A percentile compares a stretch with the other conserved stretches of the same genome.
phyloP scores from a whole-genome alignment of 1,139 yeast genomes.

The Saccharomyces hybrid region DNA sequence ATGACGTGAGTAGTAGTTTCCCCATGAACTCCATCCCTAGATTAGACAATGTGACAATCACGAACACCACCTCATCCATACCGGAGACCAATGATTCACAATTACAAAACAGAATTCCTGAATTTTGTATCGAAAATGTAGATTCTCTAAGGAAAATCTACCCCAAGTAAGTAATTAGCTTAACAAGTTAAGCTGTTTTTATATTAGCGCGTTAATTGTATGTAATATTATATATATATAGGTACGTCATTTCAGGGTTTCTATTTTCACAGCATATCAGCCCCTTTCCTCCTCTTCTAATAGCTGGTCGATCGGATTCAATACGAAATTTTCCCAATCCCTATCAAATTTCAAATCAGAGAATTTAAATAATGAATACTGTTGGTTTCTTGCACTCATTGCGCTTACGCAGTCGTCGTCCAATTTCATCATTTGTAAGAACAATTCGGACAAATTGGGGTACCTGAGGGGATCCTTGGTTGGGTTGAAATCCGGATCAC shows the following conservation, averaged over 20 bases:
- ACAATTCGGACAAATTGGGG: slow-evolving; percentile 42
- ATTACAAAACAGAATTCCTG: slow-evolving; percentile 15
- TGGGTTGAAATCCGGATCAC: slow-evolving; percentile 50
- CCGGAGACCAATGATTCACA: slow-evolving; percentile 20
- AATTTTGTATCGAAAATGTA: slow-evolving; percentile 15
- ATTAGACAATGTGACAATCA: slow-evolving; percentile 18
- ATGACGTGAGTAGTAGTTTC: slow-evolving; percentile 8
- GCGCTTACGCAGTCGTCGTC: slow-evolving; percentile 34
- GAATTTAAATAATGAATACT: slow-evolving; percentile 51
- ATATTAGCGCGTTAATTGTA: neutral
- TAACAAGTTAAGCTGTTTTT: neutral
- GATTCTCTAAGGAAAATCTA: neutral
- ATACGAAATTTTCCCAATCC: slow-evolving; percentile 42
- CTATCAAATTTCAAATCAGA: slow-evolving; percentile 55
- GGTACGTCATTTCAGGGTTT: neutral
- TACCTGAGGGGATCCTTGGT: slow-evolving; percentile 26
- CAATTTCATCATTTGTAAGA: slow-evolving; percentile 38
- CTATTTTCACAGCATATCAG: neutral
- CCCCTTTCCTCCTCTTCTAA: neutral
- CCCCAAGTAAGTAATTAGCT: neutral
- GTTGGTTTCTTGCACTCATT: slow-evolving; percentile 47
- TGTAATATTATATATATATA: neutral
- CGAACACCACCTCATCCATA: slow-evolving; percentile 21
- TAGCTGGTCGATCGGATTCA: neutral
- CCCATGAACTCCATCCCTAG: slow-evolving; percentile 14